Evolutionary conservation across 768 basidiomycete species (phyloP), one percentile per base, ranked within the genome.

Genomic region (Cyclocybe aegerita): DNA sequence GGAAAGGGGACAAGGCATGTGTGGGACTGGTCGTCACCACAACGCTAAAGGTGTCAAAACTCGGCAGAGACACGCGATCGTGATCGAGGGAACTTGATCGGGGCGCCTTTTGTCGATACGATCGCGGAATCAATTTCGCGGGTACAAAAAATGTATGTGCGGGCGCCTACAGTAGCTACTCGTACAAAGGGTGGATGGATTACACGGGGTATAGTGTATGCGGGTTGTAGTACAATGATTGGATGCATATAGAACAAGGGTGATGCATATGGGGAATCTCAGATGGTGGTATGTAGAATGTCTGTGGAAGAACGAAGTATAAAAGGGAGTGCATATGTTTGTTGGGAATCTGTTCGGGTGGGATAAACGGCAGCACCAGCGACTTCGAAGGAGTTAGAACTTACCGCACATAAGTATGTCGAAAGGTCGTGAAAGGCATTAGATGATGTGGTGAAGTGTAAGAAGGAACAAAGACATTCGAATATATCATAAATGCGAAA

Each of bases 261-360:
- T 23, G 23, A 23, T 23, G 23, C 23, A 47, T 49, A 46, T 45
- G 54, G 35, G n/a, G 41, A 33, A 30, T 46, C n/a, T 42, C 34
- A 12, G 15, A 47, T 50, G 39, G 35, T 31, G 52, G 43, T 57
- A 54, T 57, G 43, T 44, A 48, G 47, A 43, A 44, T 40, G 55
- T 59, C 50, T 50, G 16, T 56, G 55, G n/a, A 39, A 39, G 29
- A 49, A 42, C 11, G 23, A 23, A 42, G 33, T 33, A 46, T 38
- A 35, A 33, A 33, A 40, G 44, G 46, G 44, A 43, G 46, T 51
- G 53, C 53, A 58, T 58, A 58, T 43, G 38, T 49, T 43, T 10
- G 17, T 32, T 42, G 29, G 11, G 40, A 14, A 42, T 41, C 36
- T 46, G 47, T 7, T 23, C 5, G 33, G 16, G 29, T 38, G 35